Base-by-base conservation (phyloP, 768 basidiomycete species). In the Leccinum olivaceopallidum region DNA sequence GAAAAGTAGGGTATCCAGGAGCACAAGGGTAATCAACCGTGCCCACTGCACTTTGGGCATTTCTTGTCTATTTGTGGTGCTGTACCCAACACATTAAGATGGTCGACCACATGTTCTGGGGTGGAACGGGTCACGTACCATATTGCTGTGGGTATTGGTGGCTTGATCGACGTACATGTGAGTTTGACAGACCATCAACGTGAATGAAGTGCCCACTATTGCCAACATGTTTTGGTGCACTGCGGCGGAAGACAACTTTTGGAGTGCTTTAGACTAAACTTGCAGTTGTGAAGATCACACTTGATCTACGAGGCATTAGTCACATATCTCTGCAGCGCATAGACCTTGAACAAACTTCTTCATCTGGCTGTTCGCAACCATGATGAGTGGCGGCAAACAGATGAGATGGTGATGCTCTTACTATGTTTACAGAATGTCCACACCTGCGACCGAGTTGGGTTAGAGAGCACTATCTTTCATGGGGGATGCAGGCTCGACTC, bases 141-240 rank as follows among this genome's bases (percentile, higher is more conserved):
- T 88, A 89, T 68, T 87, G 87, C 65, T 90, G 84, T 26, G 86
- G 85, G 63, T 78, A 86, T 68, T 87, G 84, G 49, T 75, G 85
- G 64, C 85, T 87, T 58, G 39, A 62, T 57, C 51, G 39, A 59
- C 6, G 51, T 47, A 20, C 44, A 8, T 37, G 52, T 70, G 52
- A 76, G 60, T 50, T 48, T 12, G 14, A 39, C 44, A 20, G 44
- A 36, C n/a, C 34, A 49, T 34, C 22, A 54, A 39, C 2, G 32
- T 9, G 6, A 53, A 30, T 22, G 16, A 47, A 32, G 4, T 10
- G 77, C 87, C 66, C 72, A 88, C 87, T 89, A 88, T 72, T 89
- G 87, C 85, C 87, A 88, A 71, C 87, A 89, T 59, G 78, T 80
- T 62, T 79, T 71, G 62, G 73, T 78, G 68, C 87, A 89, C 49